Base-by-base conservation (phyloP, 225 moss, liverwort and hornwort genomes). In the Asterella californica region DNA sequence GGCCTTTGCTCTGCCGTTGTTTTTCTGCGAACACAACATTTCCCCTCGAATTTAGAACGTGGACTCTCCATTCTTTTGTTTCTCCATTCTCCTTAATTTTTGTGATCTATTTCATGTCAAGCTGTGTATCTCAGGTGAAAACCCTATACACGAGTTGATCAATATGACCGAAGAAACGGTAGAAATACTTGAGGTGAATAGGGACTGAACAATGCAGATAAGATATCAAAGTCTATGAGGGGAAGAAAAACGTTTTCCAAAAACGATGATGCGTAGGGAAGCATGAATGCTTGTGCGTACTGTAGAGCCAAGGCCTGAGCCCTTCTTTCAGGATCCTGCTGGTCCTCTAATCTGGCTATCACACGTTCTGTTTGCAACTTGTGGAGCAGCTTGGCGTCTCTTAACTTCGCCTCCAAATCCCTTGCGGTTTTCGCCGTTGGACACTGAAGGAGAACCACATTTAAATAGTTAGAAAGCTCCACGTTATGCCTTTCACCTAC, bases 1-100 rank as follows among this genome's bases (percentile, higher is more conserved):
- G 94, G 87, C 75, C 94, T 85, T 66, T 87, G 91, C 65, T 89
- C 84, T 73, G 83, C 91, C 36, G 80, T 89, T 79, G 90, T 84
- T 78, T 79, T 82, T 27, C 82, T 81, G 80, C 78, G 50, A 15
- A 60, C 12, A 45, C 9, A 46, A 48, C 48, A 32, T 30, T 0
- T 74, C 48, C n/a, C 48, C 73, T 48, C 48, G 14, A 17, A 1
- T 18, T 69, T 34, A 33, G 36, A 34, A 37, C 68, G 12, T 64
- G 3, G 27, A 15, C 12, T 24, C 64, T 15, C 14, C 29, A 11
- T 64, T 32, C 14, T n/a, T 29, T 64, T 64, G 27, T n/a, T 29
- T 64, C 3, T 42, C 42, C 42, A 42, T 42, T 3, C 42, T 42
- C 42, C 7, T 42, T 42, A 42, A 42, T 42, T 2, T 42, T 42